Evolutionary conservation across 192 early-diverging fungal genomes (phyloP).

Genomic region (Gryganskiella cystojenkinii): DNA sequence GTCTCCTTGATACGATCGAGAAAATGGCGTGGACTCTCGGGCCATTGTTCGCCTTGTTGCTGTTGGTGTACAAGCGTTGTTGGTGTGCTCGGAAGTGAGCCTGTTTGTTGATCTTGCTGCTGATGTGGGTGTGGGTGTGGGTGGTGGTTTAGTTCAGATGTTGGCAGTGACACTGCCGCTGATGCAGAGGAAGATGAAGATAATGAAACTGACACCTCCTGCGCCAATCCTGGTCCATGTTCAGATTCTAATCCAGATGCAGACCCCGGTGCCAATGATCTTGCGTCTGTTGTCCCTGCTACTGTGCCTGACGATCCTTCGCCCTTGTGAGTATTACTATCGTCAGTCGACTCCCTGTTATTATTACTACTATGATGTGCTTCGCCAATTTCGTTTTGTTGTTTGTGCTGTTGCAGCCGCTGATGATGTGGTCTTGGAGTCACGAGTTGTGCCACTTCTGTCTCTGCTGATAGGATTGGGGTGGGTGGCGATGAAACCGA

Average conservation of each 20-base stretch:
- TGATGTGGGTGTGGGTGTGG: neutral
- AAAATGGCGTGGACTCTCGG: constrained; percentile 53
- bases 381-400: neutral
- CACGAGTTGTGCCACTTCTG: no score
- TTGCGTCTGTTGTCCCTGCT: neutral
- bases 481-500: no score
- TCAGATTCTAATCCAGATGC: neutral
- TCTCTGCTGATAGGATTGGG: no score
- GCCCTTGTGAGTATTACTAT: neutral
- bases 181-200: neutral
- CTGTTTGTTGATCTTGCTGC: neutral
- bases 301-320: neutral
- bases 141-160: no score
- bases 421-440: neutral
- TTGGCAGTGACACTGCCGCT: no score
- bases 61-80: neutral
- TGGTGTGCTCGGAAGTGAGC: neutral
- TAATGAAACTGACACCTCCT: neutral
- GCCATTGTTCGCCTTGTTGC: constrained; percentile 8
- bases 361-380: neutral
- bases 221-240: neutral
- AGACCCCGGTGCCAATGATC: neutral
- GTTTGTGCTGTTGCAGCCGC: neutral
- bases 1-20: constrained; percentile 59
- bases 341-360: neutral